Conservation (phyloP, 495 filamentous ascomycete genomes). For the Neurospora pannonica region DNA sequence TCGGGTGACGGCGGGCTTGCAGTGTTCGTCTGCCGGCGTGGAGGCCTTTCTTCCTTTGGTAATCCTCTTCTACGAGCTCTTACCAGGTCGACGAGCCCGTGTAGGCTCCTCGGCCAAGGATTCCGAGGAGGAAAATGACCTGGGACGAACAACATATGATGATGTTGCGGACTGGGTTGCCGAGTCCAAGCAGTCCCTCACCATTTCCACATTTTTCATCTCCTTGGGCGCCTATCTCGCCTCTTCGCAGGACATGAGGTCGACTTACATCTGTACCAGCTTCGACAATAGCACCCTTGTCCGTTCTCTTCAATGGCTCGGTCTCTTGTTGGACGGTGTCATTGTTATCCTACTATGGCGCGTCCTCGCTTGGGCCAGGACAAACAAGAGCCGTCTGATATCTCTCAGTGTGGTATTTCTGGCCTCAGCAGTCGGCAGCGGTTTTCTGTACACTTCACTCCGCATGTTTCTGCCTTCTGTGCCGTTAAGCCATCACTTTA, state of each 20-base stretch:
- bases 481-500: slow-evolving; percentile 15
- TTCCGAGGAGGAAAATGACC: slow-evolving; percentile 26
- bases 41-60: slow-evolving; percentile 34
- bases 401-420: slow-evolving; percentile 29
- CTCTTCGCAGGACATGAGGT: slow-evolving; percentile 15
- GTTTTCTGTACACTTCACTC: slow-evolving; percentile 6
- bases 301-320: slow-evolving; percentile 25
- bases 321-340: slow-evolving; percentile 30
- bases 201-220: slow-evolving; percentile 20
- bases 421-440: slow-evolving; percentile 12
- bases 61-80: slow-evolving; percentile 30
- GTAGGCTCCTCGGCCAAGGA: neutral
- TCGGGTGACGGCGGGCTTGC: slow-evolving; percentile 24
- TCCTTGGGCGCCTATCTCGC: slow-evolving; percentile 21
- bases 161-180: slow-evolving; percentile 27
- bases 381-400: slow-evolving; percentile 31
- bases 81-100: slow-evolving; percentile 21
- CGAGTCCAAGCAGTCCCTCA: slow-evolving; percentile 18
- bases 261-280: slow-evolving; percentile 37
- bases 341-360: slow-evolving; percentile 34
- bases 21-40: slow-evolving; percentile 30
- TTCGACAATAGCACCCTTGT: slow-evolving; percentile 19
- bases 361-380: slow-evolving; percentile 37
- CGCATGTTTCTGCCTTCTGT: slow-evolving; percentile 1
- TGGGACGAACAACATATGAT: slow-evolving; percentile 27